These are phyloP conservation scores for Gracilaria gracilis DNA, from an alignment of 23 red algal species.

Conservation along the genomic window DNA sequence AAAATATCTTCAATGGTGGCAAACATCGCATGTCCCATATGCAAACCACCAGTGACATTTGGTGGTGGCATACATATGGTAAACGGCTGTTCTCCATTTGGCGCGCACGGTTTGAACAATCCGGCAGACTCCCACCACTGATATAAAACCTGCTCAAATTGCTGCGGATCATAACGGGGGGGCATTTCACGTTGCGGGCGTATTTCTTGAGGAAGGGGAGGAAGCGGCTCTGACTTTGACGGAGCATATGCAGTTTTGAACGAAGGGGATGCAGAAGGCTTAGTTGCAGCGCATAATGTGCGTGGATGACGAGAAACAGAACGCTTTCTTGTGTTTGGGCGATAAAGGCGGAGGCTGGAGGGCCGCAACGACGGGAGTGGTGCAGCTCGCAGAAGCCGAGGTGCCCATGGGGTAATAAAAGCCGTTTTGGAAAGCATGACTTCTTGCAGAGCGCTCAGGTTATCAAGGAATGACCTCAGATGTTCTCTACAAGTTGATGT, in stretches of 20 bases:
- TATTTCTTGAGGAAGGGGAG: conserved; percentile 47
- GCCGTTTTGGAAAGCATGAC: conserved; percentile 16
- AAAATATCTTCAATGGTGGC: conserved; percentile 94
- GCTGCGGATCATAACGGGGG: conserved; percentile 74
- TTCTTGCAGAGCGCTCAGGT: not conserved
- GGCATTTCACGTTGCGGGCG: conserved; percentile 70
- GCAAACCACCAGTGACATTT: conserved; percentile 97
- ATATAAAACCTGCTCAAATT: conserved; percentile 83
- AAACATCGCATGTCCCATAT: conserved; percentile 99
- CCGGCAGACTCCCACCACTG: conserved; percentile 91
- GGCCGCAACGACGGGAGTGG: not conserved
- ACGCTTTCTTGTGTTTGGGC: not conserved
- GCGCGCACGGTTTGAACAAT: conserved; percentile 70
- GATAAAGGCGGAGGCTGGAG: not conserved
- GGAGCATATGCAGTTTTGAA: conserved; percentile 24
- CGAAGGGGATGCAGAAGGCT: not conserved
- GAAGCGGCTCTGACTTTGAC: conserved; percentile 22
- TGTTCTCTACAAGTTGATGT: not conserved
- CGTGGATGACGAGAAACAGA: not conserved
- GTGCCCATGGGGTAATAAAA: conserved; percentile 23
- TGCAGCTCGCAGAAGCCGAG: not conserved
- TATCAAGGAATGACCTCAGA: not conserved
- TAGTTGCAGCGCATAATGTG: not conserved
- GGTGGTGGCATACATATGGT: conserved; percentile 97
- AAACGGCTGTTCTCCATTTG: conserved; percentile 69